Base-by-base conservation (phyloP, 1,284 basidiomycete genomes). In the Austropuccinia psidii region DNA sequence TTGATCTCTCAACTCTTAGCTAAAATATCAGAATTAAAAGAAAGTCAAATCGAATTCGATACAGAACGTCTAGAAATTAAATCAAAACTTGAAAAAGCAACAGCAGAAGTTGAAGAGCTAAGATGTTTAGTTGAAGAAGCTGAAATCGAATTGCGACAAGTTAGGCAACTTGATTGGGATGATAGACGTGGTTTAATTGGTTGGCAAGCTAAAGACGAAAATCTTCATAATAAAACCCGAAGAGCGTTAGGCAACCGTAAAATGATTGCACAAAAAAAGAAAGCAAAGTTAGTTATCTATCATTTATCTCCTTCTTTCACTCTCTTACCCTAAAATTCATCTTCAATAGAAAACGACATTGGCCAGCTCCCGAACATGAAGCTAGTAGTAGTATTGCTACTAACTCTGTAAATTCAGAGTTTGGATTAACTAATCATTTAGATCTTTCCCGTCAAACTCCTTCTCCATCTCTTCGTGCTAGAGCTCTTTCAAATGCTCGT, bases 1-100 rank as follows among this genome's bases (percentile, higher is more conserved):
- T 82, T 91, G 65, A 85, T 92, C 17, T 83, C 86, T 0, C 87
- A 90, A 79, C 84, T 93, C 4, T 80, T 91, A 37, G 78, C 82
- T n/a, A 92, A 91, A 81, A 88, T 93, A 64, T 83, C 85, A 33
- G 90, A 93, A 79, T 83, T 93, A 0, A 88, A 91, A 78, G 83
- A 88, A 73, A 85, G 89, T 13, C 90, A 95, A 78, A 76, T 83
- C 19, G 84, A 85, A 75, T 90, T 94, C 75, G 82, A 86, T 54
- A 82, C 85, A 75, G 86, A 90, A 78, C 88, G 91, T 78, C 80
- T 80, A 0, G 84, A 85, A 75, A 88, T 89, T 0, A 82, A 85
- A 17, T 81, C 82, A 33, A 86, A 87, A 70, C 82, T 91, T 29
- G 84, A 84, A n/a, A 84, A 85, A 4, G 88, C 89, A 8, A 87